These are phyloP conservation scores for Magnusiomyces magnusii DNA, from an alignment of 1,139 yeast genomes.

Conservation along the genomic window DNA sequence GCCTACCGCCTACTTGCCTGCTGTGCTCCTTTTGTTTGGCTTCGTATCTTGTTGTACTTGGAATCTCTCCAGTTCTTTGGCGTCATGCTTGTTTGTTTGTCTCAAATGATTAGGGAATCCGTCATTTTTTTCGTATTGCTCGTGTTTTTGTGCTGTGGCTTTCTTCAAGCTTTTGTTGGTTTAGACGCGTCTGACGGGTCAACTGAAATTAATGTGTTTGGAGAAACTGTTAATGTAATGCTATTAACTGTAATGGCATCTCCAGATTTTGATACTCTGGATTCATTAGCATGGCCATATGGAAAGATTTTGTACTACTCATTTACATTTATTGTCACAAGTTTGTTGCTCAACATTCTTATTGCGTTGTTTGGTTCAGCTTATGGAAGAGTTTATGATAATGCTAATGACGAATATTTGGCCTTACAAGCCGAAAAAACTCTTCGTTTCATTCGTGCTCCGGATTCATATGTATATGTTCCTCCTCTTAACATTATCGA, in stretches of 20 bases:
- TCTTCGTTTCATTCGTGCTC: slow-evolving; percentile 75
- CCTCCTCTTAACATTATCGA: slow-evolving; percentile 82
- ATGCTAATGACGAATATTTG: slow-evolving; percentile 77
- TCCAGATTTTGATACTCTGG: slow-evolving; percentile 64
- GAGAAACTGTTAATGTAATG: slow-evolving; percentile 49
- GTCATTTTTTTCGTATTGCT: slow-evolving; percentile 69
- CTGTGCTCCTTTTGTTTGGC: slow-evolving; percentile 86
- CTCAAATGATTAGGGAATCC: slow-evolving; percentile 82
- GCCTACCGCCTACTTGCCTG: slow-evolving; percentile 68
- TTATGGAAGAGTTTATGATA: slow-evolving; percentile 70
- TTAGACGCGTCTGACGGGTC: slow-evolving; percentile 83
- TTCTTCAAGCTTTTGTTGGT: slow-evolving; percentile 80
- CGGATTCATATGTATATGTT: slow-evolving; percentile 76
- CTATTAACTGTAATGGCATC: slow-evolving; percentile 65
- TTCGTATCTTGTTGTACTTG: slow-evolving; percentile 61
- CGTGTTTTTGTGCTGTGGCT: slow-evolving; percentile 65
- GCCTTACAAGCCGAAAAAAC: slow-evolving; percentile 83
- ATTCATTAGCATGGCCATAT: slow-evolving; percentile 73
- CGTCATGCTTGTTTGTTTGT: slow-evolving; percentile 77
- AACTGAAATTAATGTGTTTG: slow-evolving; percentile 57
- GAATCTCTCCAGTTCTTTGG: slow-evolving; percentile 83
- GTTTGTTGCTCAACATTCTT: slow-evolving; percentile 53
- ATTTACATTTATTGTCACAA: slow-evolving; percentile 67
- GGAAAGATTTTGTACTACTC: slow-evolving; percentile 69
- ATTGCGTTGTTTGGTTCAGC: slow-evolving; percentile 83